These are phyloP conservation scores for Aspergillus sparsus DNA, from an alignment of 495 filamentous ascomycete genomes.

Conservation along the genomic window DNA sequence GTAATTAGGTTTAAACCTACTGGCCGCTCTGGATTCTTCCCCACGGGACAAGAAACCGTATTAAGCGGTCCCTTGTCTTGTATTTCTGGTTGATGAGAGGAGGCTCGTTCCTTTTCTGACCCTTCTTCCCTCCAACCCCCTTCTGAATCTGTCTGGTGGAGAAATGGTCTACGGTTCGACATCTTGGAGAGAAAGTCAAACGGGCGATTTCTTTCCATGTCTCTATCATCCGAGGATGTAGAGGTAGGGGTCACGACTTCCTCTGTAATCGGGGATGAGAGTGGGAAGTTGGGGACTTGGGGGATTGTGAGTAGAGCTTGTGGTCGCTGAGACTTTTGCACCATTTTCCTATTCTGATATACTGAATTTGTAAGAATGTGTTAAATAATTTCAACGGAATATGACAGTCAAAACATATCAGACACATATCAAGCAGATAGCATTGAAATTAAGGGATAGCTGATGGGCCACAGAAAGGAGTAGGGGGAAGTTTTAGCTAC, in stretches of 20 bases:
- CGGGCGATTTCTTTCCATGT: slow-evolving; percentile 32
- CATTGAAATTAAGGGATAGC: too few relatives aligned
- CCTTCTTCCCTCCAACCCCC: neutral
- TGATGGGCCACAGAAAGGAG: neutral
- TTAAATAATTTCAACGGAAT: too few relatives aligned
- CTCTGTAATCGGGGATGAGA: slow-evolving; percentile 50
- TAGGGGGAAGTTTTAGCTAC: too few relatives aligned
- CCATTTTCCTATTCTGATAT: slow-evolving; percentile 24
- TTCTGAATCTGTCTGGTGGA: slow-evolving; percentile 18
- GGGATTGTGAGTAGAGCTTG: slow-evolving; percentile 37
- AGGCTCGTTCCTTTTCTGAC: neutral
- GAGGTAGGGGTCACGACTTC: slow-evolving; percentile 43
- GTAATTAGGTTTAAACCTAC: slow-evolving; percentile 67
- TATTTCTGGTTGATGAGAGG: neutral
- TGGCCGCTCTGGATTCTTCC: slow-evolving; percentile 40
- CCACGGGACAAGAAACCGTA: neutral
- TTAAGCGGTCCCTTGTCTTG: neutral
- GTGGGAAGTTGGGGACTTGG: slow-evolving; percentile 38
- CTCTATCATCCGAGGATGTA: slow-evolving; percentile 38
- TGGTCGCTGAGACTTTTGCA: slow-evolving; percentile 26
- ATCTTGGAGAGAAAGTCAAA: slow-evolving; percentile 37
- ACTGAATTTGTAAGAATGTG: too few relatives aligned
- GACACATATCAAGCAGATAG: too few relatives aligned
- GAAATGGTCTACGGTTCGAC: slow-evolving; percentile 27
- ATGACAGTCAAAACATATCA: too few relatives aligned